A percentile compares a stretch with the other conserved stretches of the same genome.
These are phyloP conservation scores for Gardenia jasminoides DNA, from an alignment of 257 asterid genomes.

Conservation along the genomic window DNA sequence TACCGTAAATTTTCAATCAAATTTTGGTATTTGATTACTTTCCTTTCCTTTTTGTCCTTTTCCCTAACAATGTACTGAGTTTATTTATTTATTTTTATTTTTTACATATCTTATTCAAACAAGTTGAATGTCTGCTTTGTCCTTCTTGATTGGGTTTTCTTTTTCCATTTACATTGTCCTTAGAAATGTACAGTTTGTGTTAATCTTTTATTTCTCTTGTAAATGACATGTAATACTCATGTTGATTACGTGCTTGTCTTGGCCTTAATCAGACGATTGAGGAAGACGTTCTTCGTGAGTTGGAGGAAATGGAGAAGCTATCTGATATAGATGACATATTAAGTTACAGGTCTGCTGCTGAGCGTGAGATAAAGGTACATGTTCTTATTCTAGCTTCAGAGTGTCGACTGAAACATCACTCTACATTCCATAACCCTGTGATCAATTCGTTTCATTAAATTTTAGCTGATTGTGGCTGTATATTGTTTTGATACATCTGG, in stretches of 20 bases:
- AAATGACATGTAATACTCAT: background rate
- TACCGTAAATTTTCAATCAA: no score
- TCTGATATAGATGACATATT: constrained; percentile 83
- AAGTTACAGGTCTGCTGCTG: constrained; percentile 82
- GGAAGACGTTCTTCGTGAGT: constrained; percentile 56
- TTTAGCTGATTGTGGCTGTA: background rate
- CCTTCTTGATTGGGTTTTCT: no score
- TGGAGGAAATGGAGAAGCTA: constrained; percentile 89
- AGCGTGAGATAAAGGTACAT: constrained; percentile 70
- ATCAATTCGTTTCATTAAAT: background rate
- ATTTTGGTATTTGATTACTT: no score
- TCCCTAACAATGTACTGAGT: no score
- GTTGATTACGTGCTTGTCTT: background rate
- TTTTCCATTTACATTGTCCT: background rate
- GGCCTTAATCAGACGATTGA: constrained; percentile 52
- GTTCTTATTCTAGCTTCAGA: background rate
- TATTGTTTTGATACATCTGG: constrained; percentile 6
- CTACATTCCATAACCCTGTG: background rate
- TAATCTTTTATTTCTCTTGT: background rate
- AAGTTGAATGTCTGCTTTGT: no score
- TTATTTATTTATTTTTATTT: no score
- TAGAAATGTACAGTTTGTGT: background rate
- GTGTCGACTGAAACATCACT: background rate
- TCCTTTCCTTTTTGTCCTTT: no score
- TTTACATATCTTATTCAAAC: no score